These are phyloP conservation scores for Chaetomium strumarium DNA, from an alignment of 2,329 filamentous ascomycete genomes.

Conservation along the genomic window DNA sequence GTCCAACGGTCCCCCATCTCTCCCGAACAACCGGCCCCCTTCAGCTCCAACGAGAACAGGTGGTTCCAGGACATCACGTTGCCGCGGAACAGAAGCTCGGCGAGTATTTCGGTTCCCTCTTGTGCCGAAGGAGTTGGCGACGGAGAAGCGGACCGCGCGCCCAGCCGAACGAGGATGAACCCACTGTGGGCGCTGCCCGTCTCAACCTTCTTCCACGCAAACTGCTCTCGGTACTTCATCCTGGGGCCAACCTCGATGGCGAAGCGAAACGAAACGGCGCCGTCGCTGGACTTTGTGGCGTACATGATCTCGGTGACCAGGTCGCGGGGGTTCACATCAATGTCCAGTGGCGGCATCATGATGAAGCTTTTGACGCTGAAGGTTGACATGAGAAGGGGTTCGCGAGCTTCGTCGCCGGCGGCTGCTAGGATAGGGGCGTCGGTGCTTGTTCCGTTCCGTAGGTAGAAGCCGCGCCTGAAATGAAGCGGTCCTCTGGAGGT, in stretches of 20 bases:
- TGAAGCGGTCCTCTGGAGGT: conserved; percentile 10
- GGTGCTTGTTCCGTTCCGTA: conserved; percentile 8
- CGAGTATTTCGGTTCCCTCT: conserved; percentile 7
- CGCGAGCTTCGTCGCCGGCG: conserved; percentile 2
- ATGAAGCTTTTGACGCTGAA: conserved; percentile 8
- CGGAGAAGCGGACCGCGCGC: neutral
- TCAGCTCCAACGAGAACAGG: conserved; percentile 7
- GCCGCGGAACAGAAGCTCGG: conserved; percentile 4
- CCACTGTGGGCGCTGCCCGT: neutral
- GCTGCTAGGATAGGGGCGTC: conserved; percentile 10
- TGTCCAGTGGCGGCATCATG: conserved; percentile 6
- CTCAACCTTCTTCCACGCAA: conserved; percentile 9
- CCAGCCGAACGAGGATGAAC: neutral
- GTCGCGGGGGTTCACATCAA: conserved; percentile 6
- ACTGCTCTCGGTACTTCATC: conserved; percentile 3
- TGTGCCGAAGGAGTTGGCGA: neutral
- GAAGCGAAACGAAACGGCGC: conserved; percentile 9
- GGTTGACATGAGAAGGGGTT: neutral
- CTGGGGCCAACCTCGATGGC: conserved; percentile 4
- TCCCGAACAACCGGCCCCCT: conserved; percentile 6
- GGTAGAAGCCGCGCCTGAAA: conserved; percentile 11
- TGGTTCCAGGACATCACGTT: conserved; percentile 1
- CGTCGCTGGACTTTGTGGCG: neutral
- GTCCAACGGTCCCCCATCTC: conserved; percentile 14
- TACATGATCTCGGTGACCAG: conserved; percentile 9